These are phyloP conservation scores for Pueraria montana DNA, from an alignment of 306 rosid species.

Conservation along the genomic window DNA sequence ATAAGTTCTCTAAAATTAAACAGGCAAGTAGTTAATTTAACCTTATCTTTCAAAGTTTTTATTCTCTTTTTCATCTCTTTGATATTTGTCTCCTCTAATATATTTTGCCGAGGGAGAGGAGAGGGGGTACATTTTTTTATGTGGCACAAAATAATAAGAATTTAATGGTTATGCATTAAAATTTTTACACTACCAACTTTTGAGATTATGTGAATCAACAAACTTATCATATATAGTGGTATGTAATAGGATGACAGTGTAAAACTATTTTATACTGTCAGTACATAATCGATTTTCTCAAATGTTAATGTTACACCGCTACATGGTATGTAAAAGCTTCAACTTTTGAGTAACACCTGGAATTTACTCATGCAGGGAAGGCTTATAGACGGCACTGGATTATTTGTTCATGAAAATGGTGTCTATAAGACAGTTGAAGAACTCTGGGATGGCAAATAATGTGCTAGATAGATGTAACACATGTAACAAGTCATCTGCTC, in stretches of 20 bases:
- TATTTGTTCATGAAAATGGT: constrained; percentile 53
- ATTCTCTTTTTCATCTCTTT: background rate
- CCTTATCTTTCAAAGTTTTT: background rate
- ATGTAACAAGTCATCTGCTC: background rate
- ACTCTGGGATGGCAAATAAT: constrained; percentile 62
- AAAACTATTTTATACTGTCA: no score
- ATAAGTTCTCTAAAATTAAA: constrained; percentile 19
- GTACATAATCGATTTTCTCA: no score
- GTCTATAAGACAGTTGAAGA: constrained; percentile 59
- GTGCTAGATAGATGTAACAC: background rate
- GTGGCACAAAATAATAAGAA: no score
- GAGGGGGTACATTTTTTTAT: no score
- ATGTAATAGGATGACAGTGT: no score
- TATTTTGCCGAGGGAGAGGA: no score
- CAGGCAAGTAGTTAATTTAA: constrained; percentile 21
- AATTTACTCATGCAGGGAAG: constrained; percentile 56
- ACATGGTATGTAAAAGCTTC: background rate
- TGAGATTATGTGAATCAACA: no score
- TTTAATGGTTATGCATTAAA: no score
- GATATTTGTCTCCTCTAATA: no score
- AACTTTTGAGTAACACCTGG: background rate
- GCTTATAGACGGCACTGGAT: constrained; percentile 46
- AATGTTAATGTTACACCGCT: no score
- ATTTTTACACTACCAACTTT: no score
- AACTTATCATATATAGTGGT: no score